phyloP scores from a whole-genome alignment of 164 flowering plant genomes.

The Malania oleifera region DNA sequence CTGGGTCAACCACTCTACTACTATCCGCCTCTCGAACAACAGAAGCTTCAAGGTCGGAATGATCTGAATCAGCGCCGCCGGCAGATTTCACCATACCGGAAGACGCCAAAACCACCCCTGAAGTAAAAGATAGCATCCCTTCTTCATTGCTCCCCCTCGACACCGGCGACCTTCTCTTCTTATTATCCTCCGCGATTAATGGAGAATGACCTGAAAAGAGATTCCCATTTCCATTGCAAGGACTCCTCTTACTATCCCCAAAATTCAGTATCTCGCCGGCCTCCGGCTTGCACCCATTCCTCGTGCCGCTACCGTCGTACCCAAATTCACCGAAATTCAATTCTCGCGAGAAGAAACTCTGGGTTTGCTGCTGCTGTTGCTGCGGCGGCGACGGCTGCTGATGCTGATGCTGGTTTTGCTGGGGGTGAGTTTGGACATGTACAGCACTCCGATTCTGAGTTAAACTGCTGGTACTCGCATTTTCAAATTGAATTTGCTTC shows the following conservation, averaged over 20 bases:
- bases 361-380: conserved; percentile 24
- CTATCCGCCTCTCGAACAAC: conserved; percentile 59
- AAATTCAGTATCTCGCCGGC: conserved; percentile 78
- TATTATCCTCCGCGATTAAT: conserved; percentile 26
- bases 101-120: conserved; percentile 55
- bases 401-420: conserved; percentile 6
- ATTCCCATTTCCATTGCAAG: conserved; percentile 24
- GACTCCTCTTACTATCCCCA: conserved; percentile 55
- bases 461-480: conserved; percentile 39
- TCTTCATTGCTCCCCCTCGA: conserved; percentile 67
- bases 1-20: conserved; percentile 55
- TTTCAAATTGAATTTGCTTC: conserved; percentile 32
- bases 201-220: conserved; percentile 33
- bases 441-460: conserved; percentile 39
- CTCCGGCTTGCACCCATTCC: conserved; percentile 55
- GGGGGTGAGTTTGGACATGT: conserved; percentile 6
- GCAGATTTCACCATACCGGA: conserved; percentile 35
- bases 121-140: conserved; percentile 70
- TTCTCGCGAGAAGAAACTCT: conserved; percentile 36
- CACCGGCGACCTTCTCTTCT: conserved; percentile 41
- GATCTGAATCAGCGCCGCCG: conserved; percentile 60
- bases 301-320: conserved; percentile 26
- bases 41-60: conserved; percentile 87
- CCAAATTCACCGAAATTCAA: conserved; percentile 61
- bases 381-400: not conserved